Percentiles rank a stretch among this genome's conserved stretches.
These are phyloP conservation scores for Fusarium sp. DNA, from an alignment of 2,329 filamentous ascomycete species.

Conservation along the genomic window DNA sequence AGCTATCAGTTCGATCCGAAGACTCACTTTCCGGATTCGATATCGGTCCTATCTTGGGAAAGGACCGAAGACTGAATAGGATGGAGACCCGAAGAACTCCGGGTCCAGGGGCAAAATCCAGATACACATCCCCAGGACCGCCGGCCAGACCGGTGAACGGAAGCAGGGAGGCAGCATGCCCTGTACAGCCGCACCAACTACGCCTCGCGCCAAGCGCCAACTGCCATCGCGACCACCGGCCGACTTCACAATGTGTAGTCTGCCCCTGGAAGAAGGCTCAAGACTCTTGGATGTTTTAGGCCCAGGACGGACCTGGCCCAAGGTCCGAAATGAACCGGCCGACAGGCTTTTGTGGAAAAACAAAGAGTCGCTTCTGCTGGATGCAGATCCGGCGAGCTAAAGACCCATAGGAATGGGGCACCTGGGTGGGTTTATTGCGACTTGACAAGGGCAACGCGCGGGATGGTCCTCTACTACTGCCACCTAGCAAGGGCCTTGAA, in stretches of 20 bases:
- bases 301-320: constrained; percentile 4
- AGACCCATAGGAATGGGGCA: constrained; percentile 30
- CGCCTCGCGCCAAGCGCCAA: constrained; percentile 32
- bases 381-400: constrained; percentile 35
- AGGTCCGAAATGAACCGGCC: constrained; percentile 8
- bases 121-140: constrained; percentile 21
- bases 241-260: constrained; percentile 2
- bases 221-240: constrained; percentile 13
- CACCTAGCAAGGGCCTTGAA: constrained; percentile 13
- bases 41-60: constrained; percentile 13
- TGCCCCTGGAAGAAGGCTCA: constrained; percentile 16
- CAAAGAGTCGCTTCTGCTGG: constrained; percentile 18
- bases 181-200: constrained; percentile 35
- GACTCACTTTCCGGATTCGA: constrained; percentile 27
- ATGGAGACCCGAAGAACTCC: constrained; percentile 28
- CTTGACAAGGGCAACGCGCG: constrained; percentile 24
- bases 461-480: constrained; percentile 21
- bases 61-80: constrained; percentile 34
- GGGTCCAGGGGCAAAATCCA: constrained; percentile 30
- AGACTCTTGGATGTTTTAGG: constrained; percentile 20
- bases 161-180: constrained; percentile 25
- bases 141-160: constrained; percentile 16
- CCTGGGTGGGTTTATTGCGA: constrained; percentile 34
- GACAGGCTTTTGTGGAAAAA: constrained; percentile 8
- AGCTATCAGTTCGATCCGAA: constrained; percentile 1